Evolutionary conservation across 2,329 filamentous ascomycete species (phyloP).

Genomic region (Fusarium nisikadoi): DNA sequence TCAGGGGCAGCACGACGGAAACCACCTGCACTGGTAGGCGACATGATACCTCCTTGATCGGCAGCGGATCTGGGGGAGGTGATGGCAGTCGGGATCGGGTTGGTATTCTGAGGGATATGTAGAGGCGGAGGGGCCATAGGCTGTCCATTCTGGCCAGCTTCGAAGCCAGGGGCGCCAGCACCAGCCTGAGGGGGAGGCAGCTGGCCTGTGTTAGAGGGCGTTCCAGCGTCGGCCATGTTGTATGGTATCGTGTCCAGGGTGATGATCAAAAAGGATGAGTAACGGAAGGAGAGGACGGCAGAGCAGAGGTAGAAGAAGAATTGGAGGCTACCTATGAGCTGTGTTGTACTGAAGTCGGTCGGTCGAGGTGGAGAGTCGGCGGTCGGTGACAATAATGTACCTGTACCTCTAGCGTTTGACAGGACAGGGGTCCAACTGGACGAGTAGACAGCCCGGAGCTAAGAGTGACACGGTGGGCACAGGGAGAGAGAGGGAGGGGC

Average conservation of each 20-base stretch:
- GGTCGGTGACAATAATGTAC: slow-evolving; percentile 44
- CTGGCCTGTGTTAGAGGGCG: slow-evolving; percentile 70
- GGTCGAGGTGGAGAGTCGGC: slow-evolving; percentile 45
- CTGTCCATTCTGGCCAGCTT: slow-evolving; percentile 77
- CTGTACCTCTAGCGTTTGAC: slow-evolving; percentile 43
- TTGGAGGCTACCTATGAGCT: slow-evolving; percentile 44
- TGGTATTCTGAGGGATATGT: slow-evolving; percentile 95
- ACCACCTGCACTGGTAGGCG: slow-evolving; percentile 82
- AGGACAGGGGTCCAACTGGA: slow-evolving; percentile 37
- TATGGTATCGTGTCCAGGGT: slow-evolving; percentile 30
- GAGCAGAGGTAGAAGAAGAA: slow-evolving; percentile 35
- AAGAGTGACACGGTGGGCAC: slow-evolving; percentile 35
- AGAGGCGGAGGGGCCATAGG: slow-evolving; percentile 89
- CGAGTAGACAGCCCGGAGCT: slow-evolving; percentile 28
- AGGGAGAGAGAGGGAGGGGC: background rate
- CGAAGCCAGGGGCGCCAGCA: slow-evolving; percentile 79
- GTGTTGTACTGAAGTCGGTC: slow-evolving; percentile 37
- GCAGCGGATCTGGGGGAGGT: slow-evolving; percentile 83
- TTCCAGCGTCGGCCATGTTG: slow-evolving; percentile 81
- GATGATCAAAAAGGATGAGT: slow-evolving; percentile 28
- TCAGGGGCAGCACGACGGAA: slow-evolving; percentile 94
- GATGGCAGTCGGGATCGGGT: slow-evolving; percentile 92
- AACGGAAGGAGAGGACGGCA: slow-evolving; percentile 27
- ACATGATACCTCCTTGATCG: slow-evolving; percentile 76
- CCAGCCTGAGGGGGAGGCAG: slow-evolving; percentile 76